Evolutionary conservation across 2,329 filamentous ascomycete species (phyloP).

Genomic region (Fusarium lateritium): DNA sequence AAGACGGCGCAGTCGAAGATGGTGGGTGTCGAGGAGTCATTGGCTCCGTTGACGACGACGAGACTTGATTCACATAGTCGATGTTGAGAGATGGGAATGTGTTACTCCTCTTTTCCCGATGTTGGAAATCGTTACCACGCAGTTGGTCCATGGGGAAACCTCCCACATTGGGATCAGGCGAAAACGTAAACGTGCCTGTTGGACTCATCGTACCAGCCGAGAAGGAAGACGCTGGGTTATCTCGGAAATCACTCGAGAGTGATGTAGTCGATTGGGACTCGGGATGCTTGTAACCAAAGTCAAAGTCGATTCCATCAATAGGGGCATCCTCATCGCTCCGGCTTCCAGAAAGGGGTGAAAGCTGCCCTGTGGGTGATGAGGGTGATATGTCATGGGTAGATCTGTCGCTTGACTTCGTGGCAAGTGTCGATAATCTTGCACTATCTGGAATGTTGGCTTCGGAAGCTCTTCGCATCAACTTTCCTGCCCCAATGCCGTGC

Average conservation of each 20-base stretch:
- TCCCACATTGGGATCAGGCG: slow-evolving; percentile 78
- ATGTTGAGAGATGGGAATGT: slow-evolving; percentile 84
- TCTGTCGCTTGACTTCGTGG: slow-evolving; percentile 54
- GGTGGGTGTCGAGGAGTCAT: slow-evolving; percentile 66
- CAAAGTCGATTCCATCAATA: slow-evolving; percentile 51
- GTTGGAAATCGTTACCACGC: slow-evolving; percentile 70
- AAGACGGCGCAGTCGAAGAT: slow-evolving; percentile 64
- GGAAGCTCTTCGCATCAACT: slow-evolving; percentile 70
- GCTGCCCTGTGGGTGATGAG: slow-evolving; percentile 76
- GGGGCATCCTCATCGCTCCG: slow-evolving; percentile 80
- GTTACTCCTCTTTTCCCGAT: slow-evolving; percentile 81
- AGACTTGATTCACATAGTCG: slow-evolving; percentile 66
- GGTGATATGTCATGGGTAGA: slow-evolving; percentile 75
- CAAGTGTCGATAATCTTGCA: slow-evolving; percentile 68
- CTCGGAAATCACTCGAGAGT: slow-evolving; percentile 51
- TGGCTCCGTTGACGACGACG: slow-evolving; percentile 56
- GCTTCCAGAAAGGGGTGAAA: slow-evolving; percentile 78
- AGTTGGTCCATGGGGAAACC: slow-evolving; percentile 69
- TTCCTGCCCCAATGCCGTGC: slow-evolving; percentile 71
- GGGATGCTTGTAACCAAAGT: slow-evolving; percentile 53
- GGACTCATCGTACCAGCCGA: slow-evolving; percentile 81
- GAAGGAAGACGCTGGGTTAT: slow-evolving; percentile 70
- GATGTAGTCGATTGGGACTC: slow-evolving; percentile 56
- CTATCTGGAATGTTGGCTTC: slow-evolving; percentile 81
- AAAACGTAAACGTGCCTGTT: slow-evolving; percentile 80